Evolutionary conservation across 768 basidiomycete genomes (phyloP), one percentile per base, ranked within the genome.

Genomic region (Cystoderma amianthinum): DNA sequence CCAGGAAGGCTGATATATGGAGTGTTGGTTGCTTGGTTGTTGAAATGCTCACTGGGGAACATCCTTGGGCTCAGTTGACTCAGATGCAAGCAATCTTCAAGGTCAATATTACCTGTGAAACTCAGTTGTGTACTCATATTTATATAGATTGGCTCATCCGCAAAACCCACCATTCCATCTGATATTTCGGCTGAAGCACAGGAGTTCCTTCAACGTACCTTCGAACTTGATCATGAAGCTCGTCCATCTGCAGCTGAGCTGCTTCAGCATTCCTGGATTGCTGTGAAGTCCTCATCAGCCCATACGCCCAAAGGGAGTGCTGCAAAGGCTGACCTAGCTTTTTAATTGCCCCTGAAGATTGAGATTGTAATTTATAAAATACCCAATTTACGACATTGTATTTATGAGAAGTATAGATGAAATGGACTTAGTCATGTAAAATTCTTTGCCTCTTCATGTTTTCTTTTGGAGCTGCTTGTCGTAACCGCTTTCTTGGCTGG

Each of bases 31-130:
- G 93, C 59, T 64, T 97, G 36, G 83, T 96, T 18, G 90, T 97
- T 10, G 93, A 97, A 61, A 97, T 97, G 93, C 68, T 96, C 41
- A 97, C 94, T 0, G 92, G 93, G 2, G 86, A 92, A 55, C 93
- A 94, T 57, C 93, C 93, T 1, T 97, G 88, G 81, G 89, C 95
- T 0, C 87, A 94, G 48, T 71, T 98, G 32, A 93, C 85, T 4
- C 96, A 98, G 64, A 98, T 97, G 94, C 96, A 98, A 63, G 96
- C 95, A 32, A 96, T 99, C 48, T 99, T 96, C 73, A 90, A 92
- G 72, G 94, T 90, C 44, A 30, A 57, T 50, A 25, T 20, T 10
- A 25, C 34, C 23, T 39, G 24, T 20, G 32, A 1, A n/a, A n/a
- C n/a, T 23, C 13, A 23, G 16, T 11, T 12, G 19, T 33, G n/a